phyloP scores from a whole-genome alignment of 768 basidiomycete genomes.

The Pisolithus microcarpus region DNA sequence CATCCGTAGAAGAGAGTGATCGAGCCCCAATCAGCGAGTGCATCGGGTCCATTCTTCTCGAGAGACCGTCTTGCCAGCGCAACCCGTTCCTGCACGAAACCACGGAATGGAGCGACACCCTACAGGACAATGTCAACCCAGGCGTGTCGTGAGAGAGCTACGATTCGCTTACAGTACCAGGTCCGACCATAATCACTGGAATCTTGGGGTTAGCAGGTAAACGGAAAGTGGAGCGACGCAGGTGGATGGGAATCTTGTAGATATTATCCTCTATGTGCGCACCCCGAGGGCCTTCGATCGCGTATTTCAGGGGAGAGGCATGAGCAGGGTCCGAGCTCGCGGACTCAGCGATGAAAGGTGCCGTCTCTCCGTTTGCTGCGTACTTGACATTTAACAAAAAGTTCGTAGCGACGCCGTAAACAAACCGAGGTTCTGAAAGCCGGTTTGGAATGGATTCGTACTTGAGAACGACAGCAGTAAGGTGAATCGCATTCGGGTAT shows the following conservation, averaged over 20 bases:
- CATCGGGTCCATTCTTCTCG: conserved; percentile 92
- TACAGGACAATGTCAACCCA: conserved; percentile 24
- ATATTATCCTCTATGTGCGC: conserved; percentile 64
- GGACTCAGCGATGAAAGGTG: conserved; percentile 36
- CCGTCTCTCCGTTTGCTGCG: conserved; percentile 53
- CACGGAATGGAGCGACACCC: conserved; percentile 99
- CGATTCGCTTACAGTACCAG: conserved; percentile 75
- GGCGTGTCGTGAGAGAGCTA: not conserved
- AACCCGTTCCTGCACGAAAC: conserved; percentile 96
- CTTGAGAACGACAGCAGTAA: conserved; percentile 92
- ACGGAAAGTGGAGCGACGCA: conserved; percentile 93
- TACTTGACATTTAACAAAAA: conserved; percentile 90
- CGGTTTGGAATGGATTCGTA: conserved; percentile 64
- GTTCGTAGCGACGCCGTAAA: conserved; percentile 91
- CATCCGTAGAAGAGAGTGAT: conserved; percentile 97
- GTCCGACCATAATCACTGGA: conserved; percentile 98
- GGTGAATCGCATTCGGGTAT: conserved; percentile 82
- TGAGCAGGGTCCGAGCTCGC: conserved; percentile 30
- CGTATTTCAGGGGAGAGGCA: conserved; percentile 59
- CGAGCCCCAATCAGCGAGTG: conserved; percentile 90
- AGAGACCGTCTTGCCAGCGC: conserved; percentile 90
- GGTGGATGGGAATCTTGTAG: conserved; percentile 89
- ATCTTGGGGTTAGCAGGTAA: conserved; percentile 97
- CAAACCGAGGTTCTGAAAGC: conserved; percentile 52
- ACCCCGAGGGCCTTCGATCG: conserved; percentile 85